phyloP scores from a whole-genome alignment of 768 basidiomycete species.

The Suillus discolor region DNA sequence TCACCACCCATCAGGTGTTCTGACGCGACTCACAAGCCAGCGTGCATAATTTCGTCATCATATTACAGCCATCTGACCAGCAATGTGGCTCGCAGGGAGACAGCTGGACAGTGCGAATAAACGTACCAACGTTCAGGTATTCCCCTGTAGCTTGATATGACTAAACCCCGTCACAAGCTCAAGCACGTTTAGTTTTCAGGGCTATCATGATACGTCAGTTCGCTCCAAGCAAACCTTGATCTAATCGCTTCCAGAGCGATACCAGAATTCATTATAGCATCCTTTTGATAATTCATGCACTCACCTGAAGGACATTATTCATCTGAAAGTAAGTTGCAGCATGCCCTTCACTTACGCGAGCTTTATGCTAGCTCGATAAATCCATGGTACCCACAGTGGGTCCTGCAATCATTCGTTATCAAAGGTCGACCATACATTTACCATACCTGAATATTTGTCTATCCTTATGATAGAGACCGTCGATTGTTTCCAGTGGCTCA shows the following conservation, averaged over 20 bases:
- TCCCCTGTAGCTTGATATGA: neutral
- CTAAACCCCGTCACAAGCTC: constrained; percentile 2
- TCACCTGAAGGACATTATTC: constrained; percentile 35
- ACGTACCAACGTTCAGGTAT: neutral
- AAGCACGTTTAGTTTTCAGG: constrained; percentile 24
- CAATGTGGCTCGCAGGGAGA: neutral
- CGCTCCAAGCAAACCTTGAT: constrained; percentile 31
- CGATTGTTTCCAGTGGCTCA: constrained; percentile 15
- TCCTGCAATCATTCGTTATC: constrained; percentile 20
- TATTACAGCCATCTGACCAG: neutral
- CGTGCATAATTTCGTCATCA: neutral
- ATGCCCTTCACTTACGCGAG: constrained; percentile 12
- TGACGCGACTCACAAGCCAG: neutral
- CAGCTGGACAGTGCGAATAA: neutral
- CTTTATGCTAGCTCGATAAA: constrained; percentile 12
- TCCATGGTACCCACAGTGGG: constrained; percentile 22
- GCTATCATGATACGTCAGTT: constrained; percentile 39
- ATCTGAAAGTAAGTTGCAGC: constrained; percentile 38
- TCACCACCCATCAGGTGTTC: constrained; percentile 1
- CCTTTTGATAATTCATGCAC: constrained; percentile 21
- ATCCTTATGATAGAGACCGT: constrained; percentile 24
- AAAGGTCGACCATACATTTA: constrained; percentile 12
- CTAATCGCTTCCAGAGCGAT: constrained; percentile 39
- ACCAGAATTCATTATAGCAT: constrained; percentile 19
- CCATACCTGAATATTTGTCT: constrained; percentile 35